A percentile compares a stretch with the other conserved stretches of the same genome.
These are phyloP conservation scores for Ophiocordyceps camponoti-leonardi DNA, from an alignment of 2,329 filamentous ascomycete genomes.

Conservation along the genomic window DNA sequence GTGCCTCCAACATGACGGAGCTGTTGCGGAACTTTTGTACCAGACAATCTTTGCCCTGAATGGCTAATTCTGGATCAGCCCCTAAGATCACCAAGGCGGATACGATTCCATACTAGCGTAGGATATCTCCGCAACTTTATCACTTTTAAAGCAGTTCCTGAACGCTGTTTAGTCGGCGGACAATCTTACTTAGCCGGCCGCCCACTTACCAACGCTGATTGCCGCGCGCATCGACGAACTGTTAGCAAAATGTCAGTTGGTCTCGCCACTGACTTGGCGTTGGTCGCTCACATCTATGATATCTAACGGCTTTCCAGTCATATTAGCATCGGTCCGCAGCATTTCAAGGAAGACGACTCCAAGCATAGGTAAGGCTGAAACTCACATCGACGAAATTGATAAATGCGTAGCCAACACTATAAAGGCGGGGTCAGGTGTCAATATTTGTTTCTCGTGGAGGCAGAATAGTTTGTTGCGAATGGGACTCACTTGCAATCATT, in stretches of 20 bases:
- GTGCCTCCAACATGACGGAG: conserved; percentile 78
- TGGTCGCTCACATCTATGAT: conserved; percentile 49
- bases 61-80: conserved; percentile 35
- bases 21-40: conserved; percentile 95
- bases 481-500: conserved; percentile 63
- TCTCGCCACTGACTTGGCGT: background rate
- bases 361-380: background rate
- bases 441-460: background rate
- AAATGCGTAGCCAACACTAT: conserved; percentile 87
- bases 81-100: fast-evolving
- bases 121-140: conserved; percentile 78
- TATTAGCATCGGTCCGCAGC: conserved; percentile 16
- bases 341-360: background rate
- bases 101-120: conserved; percentile 56
- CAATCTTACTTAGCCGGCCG: background rate
- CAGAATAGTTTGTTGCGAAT: background rate
- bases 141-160: conserved; percentile 66
- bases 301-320: conserved; percentile 39
- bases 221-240: conserved; percentile 56
- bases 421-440: background rate
- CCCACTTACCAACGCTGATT: conserved; percentile 48
- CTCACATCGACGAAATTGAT: conserved; percentile 81
- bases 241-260: background rate
- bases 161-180: conserved; percentile 1
- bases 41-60: conserved; percentile 81